Percentiles rank a stretch among this genome's conserved stretches.
These are phyloP conservation scores for Comarum palustre DNA, from an alignment of 306 rosid species.

Conservation along the genomic window DNA sequence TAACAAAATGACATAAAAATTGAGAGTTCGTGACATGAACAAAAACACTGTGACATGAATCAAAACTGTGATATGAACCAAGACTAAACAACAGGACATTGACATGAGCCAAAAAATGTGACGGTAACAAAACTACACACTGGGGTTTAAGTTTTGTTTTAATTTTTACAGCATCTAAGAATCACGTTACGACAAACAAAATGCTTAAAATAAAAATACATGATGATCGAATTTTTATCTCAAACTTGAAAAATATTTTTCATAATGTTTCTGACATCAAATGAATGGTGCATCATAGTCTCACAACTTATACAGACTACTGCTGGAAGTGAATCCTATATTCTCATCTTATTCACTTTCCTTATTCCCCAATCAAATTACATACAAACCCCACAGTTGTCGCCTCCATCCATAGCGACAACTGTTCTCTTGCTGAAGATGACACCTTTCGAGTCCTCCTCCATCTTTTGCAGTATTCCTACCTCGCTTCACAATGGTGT, in stretches of 20 bases:
- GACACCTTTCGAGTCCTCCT: constrained; percentile 52
- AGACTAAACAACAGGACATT: too few relatives aligned
- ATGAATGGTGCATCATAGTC: background rate
- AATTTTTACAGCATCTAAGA: too few relatives aligned
- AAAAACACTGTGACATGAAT: too few relatives aligned
- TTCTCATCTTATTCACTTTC: background rate
- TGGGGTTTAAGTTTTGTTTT: too few relatives aligned
- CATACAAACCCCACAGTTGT: constrained; percentile 36
- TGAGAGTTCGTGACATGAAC: too few relatives aligned
- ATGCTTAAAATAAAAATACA: too few relatives aligned
- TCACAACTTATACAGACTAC: background rate
- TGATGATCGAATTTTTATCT: too few relatives aligned
- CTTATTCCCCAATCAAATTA: constrained; percentile 11
- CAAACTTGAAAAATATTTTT: background rate
- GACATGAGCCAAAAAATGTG: too few relatives aligned
- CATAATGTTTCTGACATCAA: background rate
- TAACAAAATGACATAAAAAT: too few relatives aligned
- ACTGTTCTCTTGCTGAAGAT: constrained; percentile 75
- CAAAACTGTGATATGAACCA: too few relatives aligned
- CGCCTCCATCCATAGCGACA: constrained; percentile 95
- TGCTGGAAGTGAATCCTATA: background rate
- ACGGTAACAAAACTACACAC: too few relatives aligned
- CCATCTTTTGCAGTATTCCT: constrained; percentile 82
- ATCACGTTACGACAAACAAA: too few relatives aligned
- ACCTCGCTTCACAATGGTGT: constrained; percentile 82